Evolutionary conservation across 345 rosid genomes (phyloP).

Genomic region (Brassica rapa): DNA sequence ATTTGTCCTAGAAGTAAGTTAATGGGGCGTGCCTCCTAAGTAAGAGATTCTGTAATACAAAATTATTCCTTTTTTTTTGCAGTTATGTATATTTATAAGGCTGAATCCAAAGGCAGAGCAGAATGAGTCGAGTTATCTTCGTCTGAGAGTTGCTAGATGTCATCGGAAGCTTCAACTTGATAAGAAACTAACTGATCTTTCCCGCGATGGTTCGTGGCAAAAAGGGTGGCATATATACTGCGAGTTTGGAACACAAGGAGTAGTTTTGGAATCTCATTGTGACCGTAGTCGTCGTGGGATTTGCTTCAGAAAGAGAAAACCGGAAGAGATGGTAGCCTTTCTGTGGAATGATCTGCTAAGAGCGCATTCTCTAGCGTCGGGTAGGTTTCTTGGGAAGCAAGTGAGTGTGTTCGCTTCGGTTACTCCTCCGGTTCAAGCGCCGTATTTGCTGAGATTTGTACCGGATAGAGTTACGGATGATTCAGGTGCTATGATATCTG

Average conservation of each 20-base stretch:
- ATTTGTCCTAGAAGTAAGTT: constrained; percentile 71
- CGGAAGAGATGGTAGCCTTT: constrained; percentile 45
- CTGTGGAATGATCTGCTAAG: constrained; percentile 79
- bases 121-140: constrained; percentile 49
- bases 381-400: constrained; percentile 52
- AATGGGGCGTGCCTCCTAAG: neutral
- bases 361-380: constrained; percentile 59
- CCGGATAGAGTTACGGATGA: constrained; percentile 92
- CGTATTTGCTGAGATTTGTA: constrained; percentile 82
- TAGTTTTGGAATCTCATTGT: constrained; percentile 52
- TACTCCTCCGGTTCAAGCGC: constrained; percentile 87
- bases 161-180: constrained; percentile 74
- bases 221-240: constrained; percentile 71
- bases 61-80: neutral
- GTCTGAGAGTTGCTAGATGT: constrained; percentile 59
- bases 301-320: constrained; percentile 51
- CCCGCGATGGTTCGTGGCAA: constrained; percentile 54
- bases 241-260: constrained; percentile 79
- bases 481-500: constrained; percentile 92
- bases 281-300: constrained; percentile 42
- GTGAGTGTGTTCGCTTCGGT: constrained; percentile 59
- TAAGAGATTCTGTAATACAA: neutral
- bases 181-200: constrained; percentile 43
- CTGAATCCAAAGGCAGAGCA: constrained; percentile 45
- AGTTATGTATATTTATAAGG: constrained; percentile 67